A percentile compares a stretch with the other conserved stretches of the same genome.
phyloP scores from a whole-genome alignment of 805 yeast genomes.

The Candida sphagnicola region DNA sequence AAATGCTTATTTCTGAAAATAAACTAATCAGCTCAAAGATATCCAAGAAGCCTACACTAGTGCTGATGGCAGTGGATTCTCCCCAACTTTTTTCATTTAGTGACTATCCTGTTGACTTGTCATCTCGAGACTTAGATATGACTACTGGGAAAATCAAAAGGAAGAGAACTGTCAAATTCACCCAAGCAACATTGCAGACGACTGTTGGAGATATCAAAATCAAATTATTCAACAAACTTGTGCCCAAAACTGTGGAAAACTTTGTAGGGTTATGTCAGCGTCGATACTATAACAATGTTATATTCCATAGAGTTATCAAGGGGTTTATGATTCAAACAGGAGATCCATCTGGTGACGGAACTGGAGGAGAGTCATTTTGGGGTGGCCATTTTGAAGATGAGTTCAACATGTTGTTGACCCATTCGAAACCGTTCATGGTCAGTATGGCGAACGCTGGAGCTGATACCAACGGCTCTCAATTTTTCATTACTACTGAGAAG shows the following conservation, averaged over 20 bases:
- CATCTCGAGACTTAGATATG: slow-evolving; percentile 9
- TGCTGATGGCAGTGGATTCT: slow-evolving; percentile 11
- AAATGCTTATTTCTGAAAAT: slow-evolving; percentile 16
- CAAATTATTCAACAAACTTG: slow-evolving; percentile 26
- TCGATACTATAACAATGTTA: slow-evolving; percentile 36
- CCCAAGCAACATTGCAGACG: slow-evolving; percentile 24
- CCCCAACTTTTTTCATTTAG: slow-evolving; percentile 11
- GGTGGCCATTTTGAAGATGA: slow-evolving; percentile 25
- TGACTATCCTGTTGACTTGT: background rate
- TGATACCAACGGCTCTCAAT: slow-evolving; percentile 23
- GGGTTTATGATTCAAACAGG: slow-evolving; percentile 25
- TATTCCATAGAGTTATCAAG: slow-evolving; percentile 22
- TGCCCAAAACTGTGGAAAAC: slow-evolving; percentile 41
- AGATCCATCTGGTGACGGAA: slow-evolving; percentile 20
- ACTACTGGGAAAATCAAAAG: slow-evolving; percentile 1
- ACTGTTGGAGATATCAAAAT: slow-evolving; percentile 41
- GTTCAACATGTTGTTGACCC: slow-evolving; percentile 19
- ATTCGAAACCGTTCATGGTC: slow-evolving; percentile 27
- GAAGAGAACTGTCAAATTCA: background rate
- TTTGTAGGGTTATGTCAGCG: slow-evolving; percentile 29
- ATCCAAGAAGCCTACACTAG: slow-evolving; percentile 9
- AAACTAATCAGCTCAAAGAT: slow-evolving; percentile 13
- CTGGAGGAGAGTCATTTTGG: slow-evolving; percentile 26
- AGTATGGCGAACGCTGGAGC: slow-evolving; percentile 29
- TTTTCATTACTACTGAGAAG: slow-evolving; percentile 20